These are phyloP conservation scores for Scheffersomyces quercinus DNA, from an alignment of 1,139 yeast species.

Conservation along the genomic window DNA sequence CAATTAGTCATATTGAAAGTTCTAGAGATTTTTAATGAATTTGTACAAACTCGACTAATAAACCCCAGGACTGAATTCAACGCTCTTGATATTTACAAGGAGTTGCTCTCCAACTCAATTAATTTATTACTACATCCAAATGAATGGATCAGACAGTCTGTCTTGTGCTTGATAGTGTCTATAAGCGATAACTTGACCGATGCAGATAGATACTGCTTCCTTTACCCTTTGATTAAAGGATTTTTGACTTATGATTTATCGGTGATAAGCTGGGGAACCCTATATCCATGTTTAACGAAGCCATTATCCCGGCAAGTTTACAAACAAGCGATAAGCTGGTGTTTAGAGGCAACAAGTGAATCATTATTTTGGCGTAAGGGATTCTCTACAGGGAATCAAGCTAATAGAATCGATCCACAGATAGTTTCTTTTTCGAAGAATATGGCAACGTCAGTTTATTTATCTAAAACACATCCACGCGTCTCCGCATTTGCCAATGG, in stretches of 20 bases:
- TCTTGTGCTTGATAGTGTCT: slow-evolving; percentile 60
- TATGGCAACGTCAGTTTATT: slow-evolving; percentile 43
- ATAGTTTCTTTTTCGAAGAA: slow-evolving; percentile 29
- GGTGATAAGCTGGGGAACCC: slow-evolving; percentile 61
- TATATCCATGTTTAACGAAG: slow-evolving; percentile 63
- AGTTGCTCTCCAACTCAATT: slow-evolving; percentile 31
- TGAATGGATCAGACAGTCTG: slow-evolving; percentile 77
- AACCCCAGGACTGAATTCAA: slow-evolving; percentile 42
- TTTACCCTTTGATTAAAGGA: slow-evolving; percentile 80
- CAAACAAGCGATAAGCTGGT: slow-evolving; percentile 73
- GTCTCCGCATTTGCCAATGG: slow-evolving; percentile 17
- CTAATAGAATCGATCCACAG: slow-evolving; percentile 10
- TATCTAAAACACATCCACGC: slow-evolving; percentile 24
- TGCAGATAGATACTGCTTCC: slow-evolving; percentile 80
- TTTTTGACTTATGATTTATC: slow-evolving; percentile 76
- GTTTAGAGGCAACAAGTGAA: slow-evolving; percentile 55
- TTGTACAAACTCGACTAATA: slow-evolving; percentile 33
- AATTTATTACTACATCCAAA: slow-evolving; percentile 74
- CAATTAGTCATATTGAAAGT: slow-evolving; percentile 82
- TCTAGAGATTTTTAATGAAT: slow-evolving; percentile 57
- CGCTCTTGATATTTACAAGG: slow-evolving; percentile 42
- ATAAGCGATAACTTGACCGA: slow-evolving; percentile 62
- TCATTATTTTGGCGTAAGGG: slow-evolving; percentile 73
- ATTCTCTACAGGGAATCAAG: slow-evolving; percentile 23
- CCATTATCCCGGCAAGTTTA: slow-evolving; percentile 70